Percentiles rank a stretch among this genome's conserved stretches.
Evolutionary conservation across 139 green algal species (phyloP).

Genomic region (Picochlorum sp.): DNA sequence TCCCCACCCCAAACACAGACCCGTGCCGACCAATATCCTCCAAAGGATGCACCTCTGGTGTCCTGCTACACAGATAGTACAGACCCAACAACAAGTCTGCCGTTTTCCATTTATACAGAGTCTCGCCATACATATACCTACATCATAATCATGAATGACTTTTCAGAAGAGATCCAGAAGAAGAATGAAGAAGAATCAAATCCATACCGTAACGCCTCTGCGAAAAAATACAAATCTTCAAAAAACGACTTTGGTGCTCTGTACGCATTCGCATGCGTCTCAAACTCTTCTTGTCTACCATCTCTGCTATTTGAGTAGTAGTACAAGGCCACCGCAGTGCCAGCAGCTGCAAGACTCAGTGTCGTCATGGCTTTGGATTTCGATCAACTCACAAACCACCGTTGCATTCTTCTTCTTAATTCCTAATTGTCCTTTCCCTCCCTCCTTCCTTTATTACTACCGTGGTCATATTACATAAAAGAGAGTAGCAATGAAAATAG

Average conservation of each 20-base stretch:
- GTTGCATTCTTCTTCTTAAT: too few species aligned
- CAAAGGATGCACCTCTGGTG: constrained; percentile 38
- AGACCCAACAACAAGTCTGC: constrained; percentile 76
- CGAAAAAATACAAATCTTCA: constrained; percentile 66
- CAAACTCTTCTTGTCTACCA: not conserved
- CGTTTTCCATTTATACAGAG: constrained; percentile 63
- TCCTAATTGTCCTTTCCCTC: too few species aligned
- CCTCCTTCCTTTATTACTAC: too few species aligned
- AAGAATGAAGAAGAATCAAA: not conserved
- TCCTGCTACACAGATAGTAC: constrained; percentile 56
- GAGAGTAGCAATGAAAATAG: too few species aligned
- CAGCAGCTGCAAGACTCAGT: constrained; percentile 21
- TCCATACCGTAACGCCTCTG: constrained; percentile 55
- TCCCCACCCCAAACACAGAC: constrained; percentile 8
- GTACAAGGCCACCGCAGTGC: constrained; percentile 32
- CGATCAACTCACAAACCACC: too few species aligned
- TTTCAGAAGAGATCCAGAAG: not conserved
- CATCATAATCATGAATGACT: too few species aligned
- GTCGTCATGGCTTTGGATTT: not conserved
- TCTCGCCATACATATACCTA: constrained; percentile 68
- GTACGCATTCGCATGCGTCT: constrained; percentile 27
- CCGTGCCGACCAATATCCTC: constrained; percentile 50
- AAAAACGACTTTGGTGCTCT: constrained; percentile 53
- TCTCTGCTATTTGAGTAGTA: constrained; percentile 14
- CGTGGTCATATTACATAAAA: too few species aligned